Base-by-base conservation (phyloP, 805 yeast genomes). In the Candida sphagnicola region DNA sequence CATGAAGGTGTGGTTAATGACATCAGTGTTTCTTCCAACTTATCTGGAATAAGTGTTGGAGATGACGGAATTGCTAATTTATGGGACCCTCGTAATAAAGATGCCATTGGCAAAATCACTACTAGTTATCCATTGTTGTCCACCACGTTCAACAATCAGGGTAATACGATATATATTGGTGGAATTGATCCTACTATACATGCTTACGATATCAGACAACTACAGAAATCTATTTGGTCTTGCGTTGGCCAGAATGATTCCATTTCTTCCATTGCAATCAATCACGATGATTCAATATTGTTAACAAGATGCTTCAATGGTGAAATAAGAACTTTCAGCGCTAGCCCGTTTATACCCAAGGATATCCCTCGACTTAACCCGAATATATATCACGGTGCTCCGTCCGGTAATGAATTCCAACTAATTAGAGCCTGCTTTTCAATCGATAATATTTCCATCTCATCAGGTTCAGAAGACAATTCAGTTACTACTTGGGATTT, bases 101-200 rank as follows among this genome's bases (percentile, higher is more conserved):
- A 50, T 2, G 62, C 73, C 2, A 61, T 71, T 1, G 45, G 54
- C 2, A 49, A 47, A 6, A 59, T 78, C 38, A 54, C 61, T 16
- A 70, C 81, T 0, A 70, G 70, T 2, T 82, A 67, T 48, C 93
- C 95, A 0, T 48, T 85, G 1, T 56, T 84, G 15, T 65, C 85
- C 0, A 42, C 69, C 48, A 49, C 59, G 5, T 52, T 62, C 12
- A 65, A 59, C 44, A 49, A 54, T 2, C 57, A 58, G 30, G 78
- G 75, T 1, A 55, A 60, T 12, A 57, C 62, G 11, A 48, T 82
- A 3, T 85, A 67, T 47, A 67, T 77, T 4, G 65, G 82, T 0
- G 95, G 95, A 0, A 74, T 86, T 2, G 91, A 86, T 45, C 82
- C 87, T 1, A 61, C 67, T 0, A 69, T 86, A 0, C 52, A 62